phyloP scores from a whole-genome alignment of 78 protist genomes.

The Abeoforma whisleri region DNA sequence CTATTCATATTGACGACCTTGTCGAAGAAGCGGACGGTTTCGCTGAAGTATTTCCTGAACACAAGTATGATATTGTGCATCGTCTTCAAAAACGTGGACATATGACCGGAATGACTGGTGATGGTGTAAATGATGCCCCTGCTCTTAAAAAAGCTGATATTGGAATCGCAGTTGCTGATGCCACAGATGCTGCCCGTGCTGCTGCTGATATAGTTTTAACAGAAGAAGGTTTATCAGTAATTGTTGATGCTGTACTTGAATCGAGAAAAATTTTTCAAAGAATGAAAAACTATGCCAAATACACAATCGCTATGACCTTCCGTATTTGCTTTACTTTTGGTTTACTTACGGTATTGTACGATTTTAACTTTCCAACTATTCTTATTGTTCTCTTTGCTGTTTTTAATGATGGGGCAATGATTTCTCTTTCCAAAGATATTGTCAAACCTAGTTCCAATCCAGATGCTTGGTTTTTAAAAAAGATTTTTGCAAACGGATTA shows the following conservation, averaged over 20 bases:
- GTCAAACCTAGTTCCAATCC: slow-evolving; percentile 59
- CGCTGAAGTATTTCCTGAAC: slow-evolving; percentile 80
- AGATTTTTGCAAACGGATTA: slow-evolving; percentile 41
- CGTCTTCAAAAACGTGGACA: slow-evolving; percentile 57
- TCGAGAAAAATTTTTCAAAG: slow-evolving; percentile 72
- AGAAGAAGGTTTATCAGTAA: slow-evolving; percentile 69
- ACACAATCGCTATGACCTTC: slow-evolving; percentile 54
- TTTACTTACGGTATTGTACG: slow-evolving; percentile 45
- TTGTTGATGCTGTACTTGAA: slow-evolving; percentile 63
- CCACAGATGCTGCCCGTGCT: slow-evolving; percentile 75
- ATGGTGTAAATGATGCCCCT: slow-evolving; percentile 96
- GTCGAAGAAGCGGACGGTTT: slow-evolving; percentile 69
- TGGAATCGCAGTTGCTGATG: slow-evolving; percentile 87
- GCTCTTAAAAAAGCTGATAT: slow-evolving; percentile 87
- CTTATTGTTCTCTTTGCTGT: slow-evolving; percentile 67
- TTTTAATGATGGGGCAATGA: slow-evolving; percentile 70
- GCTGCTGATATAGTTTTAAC: slow-evolving; percentile 80
- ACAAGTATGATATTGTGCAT: slow-evolving; percentile 78
- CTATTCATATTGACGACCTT: too few relatives aligned
- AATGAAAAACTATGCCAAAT: slow-evolving; percentile 66
- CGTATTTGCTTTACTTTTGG: slow-evolving; percentile 62
- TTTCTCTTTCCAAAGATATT: slow-evolving; percentile 64
- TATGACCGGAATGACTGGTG: slow-evolving; percentile 87
- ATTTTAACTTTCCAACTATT: slow-evolving; percentile 63
- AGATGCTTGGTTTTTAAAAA: slow-evolving; percentile 54